A percentile compares a stretch with the other conserved stretches of the same genome.
These are phyloP conservation scores for Penstemon barbatus DNA, from an alignment of 257 asterid genomes.

Conservation along the genomic window DNA sequence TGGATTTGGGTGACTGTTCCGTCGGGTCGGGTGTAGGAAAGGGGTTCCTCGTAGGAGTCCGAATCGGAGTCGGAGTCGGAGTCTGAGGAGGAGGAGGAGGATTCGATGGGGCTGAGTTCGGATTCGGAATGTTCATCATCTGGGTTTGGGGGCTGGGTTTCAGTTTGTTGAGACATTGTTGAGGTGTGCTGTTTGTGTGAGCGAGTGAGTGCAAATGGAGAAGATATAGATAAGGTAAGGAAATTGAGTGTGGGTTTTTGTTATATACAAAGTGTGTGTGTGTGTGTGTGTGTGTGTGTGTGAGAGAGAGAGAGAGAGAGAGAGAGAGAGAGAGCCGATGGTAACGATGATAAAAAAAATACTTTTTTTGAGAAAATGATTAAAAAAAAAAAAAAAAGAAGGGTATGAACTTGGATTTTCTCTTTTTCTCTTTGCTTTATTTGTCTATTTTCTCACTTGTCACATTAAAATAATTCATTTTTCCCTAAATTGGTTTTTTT, in stretches of 20 bases:
- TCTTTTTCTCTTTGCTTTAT: too few relatives aligned
- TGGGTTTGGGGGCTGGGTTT: constrained; percentile 15
- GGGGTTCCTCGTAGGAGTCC: constrained; percentile 38
- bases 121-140: constrained; percentile 30
- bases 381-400: too few relatives aligned
- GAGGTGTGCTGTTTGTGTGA: constrained; percentile 22
- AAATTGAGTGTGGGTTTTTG: constrained; percentile 8
- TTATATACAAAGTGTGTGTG: too few relatives aligned
- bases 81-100: constrained; percentile 30
- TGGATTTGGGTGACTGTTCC: constrained; percentile 24
- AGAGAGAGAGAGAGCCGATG: too few relatives aligned
- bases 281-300: too few relatives aligned
- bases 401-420: too few relatives aligned
- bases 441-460: too few relatives aligned
- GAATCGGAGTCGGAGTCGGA: constrained; percentile 37
- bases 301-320: too few relatives aligned
- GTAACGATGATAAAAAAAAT: too few relatives aligned
- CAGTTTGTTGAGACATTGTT: constrained; percentile 36
- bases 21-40: constrained; percentile 29
- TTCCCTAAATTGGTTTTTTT: too few relatives aligned
- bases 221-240: constrained; percentile 41
- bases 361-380: too few relatives aligned
- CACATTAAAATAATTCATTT: too few relatives aligned
- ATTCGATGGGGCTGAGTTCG: constrained; percentile 24
- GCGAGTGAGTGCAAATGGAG: constrained; percentile 14